Percentiles rank a stretch among this genome's conserved stretches.
These are phyloP conservation scores for Phytophthora constricta DNA, from an alignment of 352 stramenopile species.

Conservation along the genomic window DNA sequence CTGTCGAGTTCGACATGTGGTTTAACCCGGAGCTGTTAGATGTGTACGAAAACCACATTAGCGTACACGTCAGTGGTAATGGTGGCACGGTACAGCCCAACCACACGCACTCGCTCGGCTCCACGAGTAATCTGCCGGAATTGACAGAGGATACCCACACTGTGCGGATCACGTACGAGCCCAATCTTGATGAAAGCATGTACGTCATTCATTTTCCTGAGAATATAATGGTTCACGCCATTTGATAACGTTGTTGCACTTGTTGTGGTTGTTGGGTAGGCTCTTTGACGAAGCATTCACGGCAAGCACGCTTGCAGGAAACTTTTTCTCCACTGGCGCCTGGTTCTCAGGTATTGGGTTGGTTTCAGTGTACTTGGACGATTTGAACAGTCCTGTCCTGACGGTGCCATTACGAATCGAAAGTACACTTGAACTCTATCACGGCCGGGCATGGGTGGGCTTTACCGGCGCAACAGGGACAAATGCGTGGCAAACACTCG, in stretches of 20 bases:
- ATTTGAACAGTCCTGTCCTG: constrained; percentile 80
- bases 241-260: too few species aligned
- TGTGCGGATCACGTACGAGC: constrained; percentile 80
- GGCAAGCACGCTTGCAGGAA: constrained; percentile 55
- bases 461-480: constrained; percentile 91
- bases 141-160: constrained; percentile 75
- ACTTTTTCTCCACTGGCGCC: constrained; percentile 73
- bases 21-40: constrained; percentile 91
- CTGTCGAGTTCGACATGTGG: constrained; percentile 94
- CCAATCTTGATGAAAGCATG: constrained; percentile 69
- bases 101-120: constrained; percentile 77
- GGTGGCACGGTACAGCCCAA: constrained; percentile 56
- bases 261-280: constrained; percentile 35
- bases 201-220: constrained; percentile 23
- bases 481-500: constrained; percentile 88
- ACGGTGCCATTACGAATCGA: constrained; percentile 89
- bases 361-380: constrained; percentile 90
- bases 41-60: constrained; percentile 93
- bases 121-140: constrained; percentile 77
- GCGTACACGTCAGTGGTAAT: constrained; percentile 72
- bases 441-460: constrained; percentile 90
- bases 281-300: constrained; percentile 68
- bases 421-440: constrained; percentile 76
- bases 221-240: not conserved
- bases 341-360: constrained; percentile 72